Evolutionary conservation across 2,329 filamentous ascomycete genomes (phyloP), one percentile per base, ranked within the genome.

Genomic region (Colletotrichum sp.): DNA sequence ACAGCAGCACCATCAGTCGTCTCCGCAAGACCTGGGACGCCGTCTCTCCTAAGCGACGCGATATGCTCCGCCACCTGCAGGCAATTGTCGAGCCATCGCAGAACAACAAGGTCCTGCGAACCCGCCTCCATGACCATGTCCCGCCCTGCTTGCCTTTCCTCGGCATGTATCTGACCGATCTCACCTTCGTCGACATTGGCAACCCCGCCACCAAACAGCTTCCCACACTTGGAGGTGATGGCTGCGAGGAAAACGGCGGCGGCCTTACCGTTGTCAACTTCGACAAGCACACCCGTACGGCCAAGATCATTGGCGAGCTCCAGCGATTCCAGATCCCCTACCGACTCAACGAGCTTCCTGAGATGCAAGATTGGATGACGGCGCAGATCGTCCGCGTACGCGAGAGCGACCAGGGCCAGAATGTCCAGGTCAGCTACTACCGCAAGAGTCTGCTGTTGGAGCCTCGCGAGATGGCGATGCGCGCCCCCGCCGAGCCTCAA

Each of bases 261-360:
- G 91, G 92, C 30, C 90, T 95, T 80, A 92, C 93, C 0, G 95
- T 98, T 36, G 95, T 99, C 89, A 99, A 99, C 85, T 98, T 98
- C 80, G 96, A 98, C 88, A 98, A 98, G 86, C 96, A 98, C 83
- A 94, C 93, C 80, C 95, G 96, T 79, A 98, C 96, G 4, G 96
- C 96, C 61, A 97, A 96, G 85, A 97, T 98, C 82, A 98, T 99
- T 80, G 95, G 95, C 77, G 96, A 98, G 80, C 91, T 99, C 9
- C 97, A 99, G 83, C 93, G 96, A 21, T 98, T 98, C 87, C 97
- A 99, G 85, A 95, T 98, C 24, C 95, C 96, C 0, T 98, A 98
- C 83, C 91, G 94, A 8, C 90, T 99, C 21, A 90, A 91, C 3
- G 94, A 97, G 81, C 88, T 98, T 6, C 92, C 94, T 1, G 96